Percentiles rank a stretch among this genome's conserved stretches.
Evolutionary conservation across 202 grass and related monocot genomes (phyloP).

Genomic region (Eragrostis tef): DNA sequence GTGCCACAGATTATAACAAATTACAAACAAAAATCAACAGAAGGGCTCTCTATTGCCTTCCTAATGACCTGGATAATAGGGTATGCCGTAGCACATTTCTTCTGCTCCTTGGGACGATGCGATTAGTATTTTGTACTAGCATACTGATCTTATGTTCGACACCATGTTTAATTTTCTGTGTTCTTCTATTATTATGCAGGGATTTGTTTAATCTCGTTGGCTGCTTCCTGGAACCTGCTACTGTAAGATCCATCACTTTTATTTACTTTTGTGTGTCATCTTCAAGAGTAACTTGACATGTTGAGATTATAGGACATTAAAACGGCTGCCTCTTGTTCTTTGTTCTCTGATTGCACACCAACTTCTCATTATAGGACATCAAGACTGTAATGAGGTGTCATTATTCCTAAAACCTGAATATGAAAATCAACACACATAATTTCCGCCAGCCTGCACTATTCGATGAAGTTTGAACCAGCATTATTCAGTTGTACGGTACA

Average conservation of each 20-base stretch:
- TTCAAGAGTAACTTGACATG: conserved; percentile 15
- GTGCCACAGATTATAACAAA: conserved; percentile 93
- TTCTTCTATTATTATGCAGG: conserved; percentile 55
- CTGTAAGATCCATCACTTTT: conserved; percentile 64
- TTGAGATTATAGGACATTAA: background rate
- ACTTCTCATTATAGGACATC: background rate
- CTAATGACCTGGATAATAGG: conserved; percentile 93
- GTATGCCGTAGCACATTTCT: conserved; percentile 51
- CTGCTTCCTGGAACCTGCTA: conserved; percentile 88
- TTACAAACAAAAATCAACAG: conserved; percentile 79
- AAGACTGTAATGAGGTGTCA: conserved; percentile 12
- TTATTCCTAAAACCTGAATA: conserved; percentile 1
- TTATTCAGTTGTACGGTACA: conserved; percentile 1
- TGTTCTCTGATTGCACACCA: conserved; percentile 8
- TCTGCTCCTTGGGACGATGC: background rate
- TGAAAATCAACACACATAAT: conserved; percentile 18
- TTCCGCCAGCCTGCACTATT: conserved; percentile 22
- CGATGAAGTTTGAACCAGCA: background rate
- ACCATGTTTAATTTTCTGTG: conserved; percentile 18
- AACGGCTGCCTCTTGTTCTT: background rate
- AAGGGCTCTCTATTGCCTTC: conserved; percentile 84
- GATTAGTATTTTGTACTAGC: conserved; percentile 12
- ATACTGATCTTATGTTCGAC: background rate
- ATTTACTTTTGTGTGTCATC: background rate
- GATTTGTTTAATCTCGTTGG: conserved; percentile 92